These are phyloP conservation scores for Aspergillus unguis DNA, from an alignment of 2,329 filamentous ascomycete genomes.

Conservation along the genomic window DNA sequence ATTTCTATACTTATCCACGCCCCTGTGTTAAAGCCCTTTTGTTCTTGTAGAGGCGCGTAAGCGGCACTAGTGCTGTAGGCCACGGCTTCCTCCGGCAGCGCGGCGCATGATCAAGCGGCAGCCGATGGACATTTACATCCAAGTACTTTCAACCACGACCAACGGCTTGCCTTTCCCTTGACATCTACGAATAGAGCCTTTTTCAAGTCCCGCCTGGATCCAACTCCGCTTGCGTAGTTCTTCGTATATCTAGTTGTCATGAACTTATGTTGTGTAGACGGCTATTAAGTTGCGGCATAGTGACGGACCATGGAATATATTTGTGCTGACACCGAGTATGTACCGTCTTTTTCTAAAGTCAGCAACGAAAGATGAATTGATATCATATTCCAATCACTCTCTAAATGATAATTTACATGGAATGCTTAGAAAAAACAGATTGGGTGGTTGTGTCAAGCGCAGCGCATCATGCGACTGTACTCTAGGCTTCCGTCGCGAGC, in stretches of 20 bases:
- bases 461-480: background rate
- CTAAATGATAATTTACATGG: background rate
- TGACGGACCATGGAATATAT: too few species aligned
- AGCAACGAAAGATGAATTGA: background rate
- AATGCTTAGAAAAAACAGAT: background rate
- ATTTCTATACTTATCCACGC: background rate
- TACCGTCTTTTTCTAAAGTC: too few species aligned
- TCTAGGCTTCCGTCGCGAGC: background rate
- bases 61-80: background rate
- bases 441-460: background rate
- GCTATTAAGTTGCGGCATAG: background rate
- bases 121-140: background rate
- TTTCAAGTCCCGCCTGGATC: too few species aligned
- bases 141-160: background rate
- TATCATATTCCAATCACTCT: background rate
- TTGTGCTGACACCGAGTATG: too few species aligned
- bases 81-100: background rate
- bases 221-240: too few species aligned
- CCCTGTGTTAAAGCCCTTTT: background rate
- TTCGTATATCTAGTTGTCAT: too few species aligned
- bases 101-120: slow-evolving; percentile 1
- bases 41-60: background rate
- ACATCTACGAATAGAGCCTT: too few species aligned
- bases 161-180: background rate
- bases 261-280: background rate